A percentile compares a stretch with the other conserved stretches of the same genome.
phyloP scores from a whole-genome alignment of 1,139 yeast species.

The Zygotorulaspora mrakii region DNA sequence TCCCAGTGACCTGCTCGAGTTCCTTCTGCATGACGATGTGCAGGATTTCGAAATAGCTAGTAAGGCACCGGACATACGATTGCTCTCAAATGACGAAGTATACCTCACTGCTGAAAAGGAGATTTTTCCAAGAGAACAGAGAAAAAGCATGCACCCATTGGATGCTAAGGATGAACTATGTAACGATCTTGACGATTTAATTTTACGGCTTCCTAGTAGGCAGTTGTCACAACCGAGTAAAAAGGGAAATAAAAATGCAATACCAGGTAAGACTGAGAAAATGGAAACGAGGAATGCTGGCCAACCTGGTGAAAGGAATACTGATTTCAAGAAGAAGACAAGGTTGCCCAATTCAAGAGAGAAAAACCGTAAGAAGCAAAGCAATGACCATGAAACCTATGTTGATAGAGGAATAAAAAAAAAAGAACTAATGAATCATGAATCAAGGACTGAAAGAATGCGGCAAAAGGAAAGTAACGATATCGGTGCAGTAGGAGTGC shows the following conservation, averaged over 20 bases:
- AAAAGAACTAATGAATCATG: background rate
- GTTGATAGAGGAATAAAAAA: no score
- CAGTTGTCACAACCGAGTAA: background rate
- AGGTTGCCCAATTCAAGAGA: background rate
- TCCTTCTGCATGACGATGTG: constrained; percentile 10
- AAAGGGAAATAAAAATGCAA: background rate
- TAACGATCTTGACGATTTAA: background rate
- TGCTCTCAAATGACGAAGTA: constrained; percentile 2
- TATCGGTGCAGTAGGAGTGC: background rate
- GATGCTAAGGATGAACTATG: background rate
- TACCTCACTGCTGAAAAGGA: background rate
- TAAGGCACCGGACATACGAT: constrained; percentile 5
- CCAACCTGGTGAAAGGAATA: background rate
- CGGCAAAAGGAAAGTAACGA: background rate
- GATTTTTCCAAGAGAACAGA: background rate
- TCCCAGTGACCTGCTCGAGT: constrained; percentile 9
- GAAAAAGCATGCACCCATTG: background rate
- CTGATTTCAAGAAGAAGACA: background rate
- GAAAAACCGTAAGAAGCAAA: background rate
- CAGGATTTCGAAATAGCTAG: background rate
- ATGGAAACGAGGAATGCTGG: background rate
- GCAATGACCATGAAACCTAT: no score
- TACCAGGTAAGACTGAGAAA: background rate
- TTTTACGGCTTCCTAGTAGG: background rate
- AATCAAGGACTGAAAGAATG: background rate